Base-by-base conservation (phyloP, 352 stramenopile species). In the Pilasporangium apinafurcum region DNA sequence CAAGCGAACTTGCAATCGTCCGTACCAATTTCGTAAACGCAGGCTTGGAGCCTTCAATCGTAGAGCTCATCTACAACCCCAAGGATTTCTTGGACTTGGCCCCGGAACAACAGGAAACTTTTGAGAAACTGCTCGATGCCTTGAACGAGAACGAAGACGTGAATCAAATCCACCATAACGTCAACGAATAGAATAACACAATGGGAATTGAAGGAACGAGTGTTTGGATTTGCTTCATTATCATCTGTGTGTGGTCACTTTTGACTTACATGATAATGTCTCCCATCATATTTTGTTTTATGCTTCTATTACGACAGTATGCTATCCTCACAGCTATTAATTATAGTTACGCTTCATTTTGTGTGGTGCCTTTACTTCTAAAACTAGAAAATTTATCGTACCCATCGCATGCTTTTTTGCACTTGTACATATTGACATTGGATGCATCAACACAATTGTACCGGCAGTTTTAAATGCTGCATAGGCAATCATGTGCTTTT, bases 101-200 rank as follows among this genome's bases (percentile, higher is more conserved):
- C 7, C 48, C 24, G 5, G 73, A 76, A 20, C 62, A 80, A 27
- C 45, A 37, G 13, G 75, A 83, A 43, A 60, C 56, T 13, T 91
- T 91, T n/a, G 70, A 91, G 42, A 83, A 83, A 49, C 71, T 91
- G 35, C 44, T 88, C 8, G 79, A 87, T 22, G 69, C 68, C 34
- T 68, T 92, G 13, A 73, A 83, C 41, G 74, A 87, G 36, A 82
- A 88, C 53, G 76, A 87, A 36, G 79, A 92, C 48, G 76, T 92
- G 13, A 84, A 68, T 59, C 59, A 86, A 48, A 81, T 92, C 41
- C 66, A 85, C 55, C 76, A 92, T 71, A 92, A 92, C 58, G 61
- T 91, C 22, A 80, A 86, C 50, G 70, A 91, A 54, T 86, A 65
- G 59, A 21, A 32, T 8, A n/a, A n/a, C n/a, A n/a, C n/a, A n/a